These are phyloP conservation scores for Trichoderma sp. DNA, from an alignment of 2,329 filamentous ascomycete species.

Conservation along the genomic window DNA sequence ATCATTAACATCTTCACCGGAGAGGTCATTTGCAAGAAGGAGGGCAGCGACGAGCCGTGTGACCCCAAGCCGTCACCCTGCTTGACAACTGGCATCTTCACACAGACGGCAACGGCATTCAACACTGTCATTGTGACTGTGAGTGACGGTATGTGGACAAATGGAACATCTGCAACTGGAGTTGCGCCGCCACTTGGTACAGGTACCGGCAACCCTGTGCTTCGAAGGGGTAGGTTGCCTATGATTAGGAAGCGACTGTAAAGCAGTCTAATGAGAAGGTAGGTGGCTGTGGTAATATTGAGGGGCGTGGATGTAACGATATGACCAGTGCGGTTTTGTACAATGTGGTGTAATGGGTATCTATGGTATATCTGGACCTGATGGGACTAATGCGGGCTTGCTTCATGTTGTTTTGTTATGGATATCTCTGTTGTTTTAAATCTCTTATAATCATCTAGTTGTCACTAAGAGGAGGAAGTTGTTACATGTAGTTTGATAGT, in stretches of 20 bases:
- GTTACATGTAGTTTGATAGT: not conserved
- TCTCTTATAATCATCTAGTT: not conserved
- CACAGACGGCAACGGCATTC: slow-evolving; percentile 38
- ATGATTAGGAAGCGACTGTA: not conserved
- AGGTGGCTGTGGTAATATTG: not conserved
- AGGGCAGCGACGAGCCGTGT: slow-evolving; percentile 34
- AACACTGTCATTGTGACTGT: slow-evolving; percentile 41
- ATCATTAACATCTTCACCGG: slow-evolving; percentile 36
- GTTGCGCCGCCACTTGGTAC: not conserved
- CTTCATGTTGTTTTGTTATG: not conserved
- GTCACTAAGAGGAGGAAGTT: not conserved
- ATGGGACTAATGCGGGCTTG: not conserved
- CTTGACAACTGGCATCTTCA: slow-evolving; percentile 28
- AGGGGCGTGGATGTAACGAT: not conserved
- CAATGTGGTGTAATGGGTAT: not conserved
- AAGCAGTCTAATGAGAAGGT: not conserved
- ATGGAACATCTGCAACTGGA: not conserved
- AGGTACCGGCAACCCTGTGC: not conserved
- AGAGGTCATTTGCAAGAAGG: slow-evolving; percentile 32
- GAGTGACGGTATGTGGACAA: not conserved
- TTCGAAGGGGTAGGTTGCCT: not conserved
- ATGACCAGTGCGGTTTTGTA: not conserved
- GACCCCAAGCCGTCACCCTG: slow-evolving; percentile 27
- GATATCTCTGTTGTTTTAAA: not conserved
- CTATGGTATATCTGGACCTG: not conserved